Evolutionary conservation across 495 filamentous ascomycete genomes (phyloP).

Genomic region (Durotheca rogersii): DNA sequence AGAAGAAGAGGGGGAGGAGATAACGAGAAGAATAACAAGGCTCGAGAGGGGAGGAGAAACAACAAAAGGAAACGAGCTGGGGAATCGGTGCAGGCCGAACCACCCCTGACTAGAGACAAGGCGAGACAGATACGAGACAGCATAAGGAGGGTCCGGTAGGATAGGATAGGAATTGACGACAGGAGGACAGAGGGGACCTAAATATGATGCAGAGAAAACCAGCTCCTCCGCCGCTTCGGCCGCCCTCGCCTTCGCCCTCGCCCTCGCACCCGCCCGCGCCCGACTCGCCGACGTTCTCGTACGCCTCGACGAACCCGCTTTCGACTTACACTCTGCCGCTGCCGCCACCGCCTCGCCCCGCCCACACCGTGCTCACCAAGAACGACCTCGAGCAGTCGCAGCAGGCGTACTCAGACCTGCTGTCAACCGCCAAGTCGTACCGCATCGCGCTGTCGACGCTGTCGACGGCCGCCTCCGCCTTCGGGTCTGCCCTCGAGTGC

Average conservation of each 20-base stretch:
- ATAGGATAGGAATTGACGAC: background rate
- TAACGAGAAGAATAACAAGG: too few species aligned
- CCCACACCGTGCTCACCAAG: conserved; percentile 59
- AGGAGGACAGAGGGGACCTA: background rate
- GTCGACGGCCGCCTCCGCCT: conserved; percentile 58
- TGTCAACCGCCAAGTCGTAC: conserved; percentile 60
- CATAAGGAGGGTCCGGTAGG: conserved; percentile 17
- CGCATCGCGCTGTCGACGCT: conserved; percentile 57
- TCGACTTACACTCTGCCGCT: conserved; percentile 58
- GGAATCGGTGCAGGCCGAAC: too few species aligned
- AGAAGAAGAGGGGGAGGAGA: too few species aligned
- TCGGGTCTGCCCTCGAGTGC: conserved; percentile 61
- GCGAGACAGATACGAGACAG: background rate
- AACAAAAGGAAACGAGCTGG: conserved; percentile 30
- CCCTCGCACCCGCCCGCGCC: conserved; percentile 55
- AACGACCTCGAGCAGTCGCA: conserved; percentile 61
- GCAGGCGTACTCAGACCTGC: conserved; percentile 58
- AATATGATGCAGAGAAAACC: conserved; percentile 26
- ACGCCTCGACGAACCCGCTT: conserved; percentile 59
- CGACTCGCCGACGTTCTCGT: conserved; percentile 59
- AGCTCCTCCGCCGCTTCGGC: conserved; percentile 21
- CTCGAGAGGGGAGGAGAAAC: too few species aligned
- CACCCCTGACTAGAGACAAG: too few species aligned
- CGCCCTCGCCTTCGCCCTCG: conserved; percentile 50
- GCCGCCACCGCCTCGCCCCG: conserved; percentile 55